Conservation (phyloP, 805 yeast species). For the Candida stauntonica region DNA sequence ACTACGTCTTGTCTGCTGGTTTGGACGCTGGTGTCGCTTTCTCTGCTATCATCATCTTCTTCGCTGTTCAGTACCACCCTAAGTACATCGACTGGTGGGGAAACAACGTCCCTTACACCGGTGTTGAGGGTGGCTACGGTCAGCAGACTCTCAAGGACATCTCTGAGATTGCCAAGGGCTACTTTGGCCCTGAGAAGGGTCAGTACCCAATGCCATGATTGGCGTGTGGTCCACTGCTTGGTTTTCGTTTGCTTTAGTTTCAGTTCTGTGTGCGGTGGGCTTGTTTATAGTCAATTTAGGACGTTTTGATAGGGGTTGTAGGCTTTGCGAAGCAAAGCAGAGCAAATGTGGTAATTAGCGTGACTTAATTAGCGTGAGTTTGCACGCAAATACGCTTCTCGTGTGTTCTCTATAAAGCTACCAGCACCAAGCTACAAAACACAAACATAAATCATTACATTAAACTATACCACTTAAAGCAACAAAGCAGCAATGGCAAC, state of each 20-base stretch:
- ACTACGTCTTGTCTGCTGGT: conserved; percentile 50
- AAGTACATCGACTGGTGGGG: conserved; percentile 63
- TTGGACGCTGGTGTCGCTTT: conserved; percentile 59
- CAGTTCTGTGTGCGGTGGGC: neutral
- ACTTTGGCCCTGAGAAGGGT: conserved; percentile 21
- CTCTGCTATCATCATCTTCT: conserved; percentile 46
- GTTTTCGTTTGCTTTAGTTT: neutral
- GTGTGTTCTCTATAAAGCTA: too few relatives aligned
- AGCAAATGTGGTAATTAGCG: too few relatives aligned
- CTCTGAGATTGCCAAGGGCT: conserved; percentile 13
- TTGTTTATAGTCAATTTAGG: neutral
- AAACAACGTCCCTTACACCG: conserved; percentile 35
- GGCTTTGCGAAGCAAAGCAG: too few relatives aligned
- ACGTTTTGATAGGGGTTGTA: too few relatives aligned
- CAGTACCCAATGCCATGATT: conserved; percentile 12
- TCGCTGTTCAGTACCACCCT: conserved; percentile 42
- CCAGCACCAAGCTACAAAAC: too few relatives aligned
- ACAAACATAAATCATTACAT: too few relatives aligned
- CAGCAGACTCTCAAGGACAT: conserved; percentile 10
- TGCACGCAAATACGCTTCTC: too few relatives aligned
- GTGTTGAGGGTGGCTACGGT: conserved; percentile 36
- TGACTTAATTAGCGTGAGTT: too few relatives aligned
- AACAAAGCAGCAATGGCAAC: conserved; percentile 28
- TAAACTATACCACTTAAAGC: too few relatives aligned
- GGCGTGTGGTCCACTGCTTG: too few relatives aligned